These are phyloP conservation scores for Penicillium malachiteum DNA, from an alignment of 495 filamentous ascomycete species.

Conservation along the genomic window DNA sequence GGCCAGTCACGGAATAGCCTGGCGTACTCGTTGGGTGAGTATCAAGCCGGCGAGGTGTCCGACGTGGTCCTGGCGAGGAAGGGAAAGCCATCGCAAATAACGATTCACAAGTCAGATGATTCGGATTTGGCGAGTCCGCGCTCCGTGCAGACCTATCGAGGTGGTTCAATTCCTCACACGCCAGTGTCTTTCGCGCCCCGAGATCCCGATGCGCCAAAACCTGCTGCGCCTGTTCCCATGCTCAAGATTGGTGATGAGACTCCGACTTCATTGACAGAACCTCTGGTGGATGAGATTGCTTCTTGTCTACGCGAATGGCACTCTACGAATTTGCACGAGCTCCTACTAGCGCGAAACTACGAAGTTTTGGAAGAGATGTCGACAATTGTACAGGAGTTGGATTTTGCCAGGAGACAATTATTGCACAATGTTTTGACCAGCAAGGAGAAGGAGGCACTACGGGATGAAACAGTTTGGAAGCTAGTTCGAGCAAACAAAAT, in stretches of 20 bases:
- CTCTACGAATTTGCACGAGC: slow-evolving; percentile 90
- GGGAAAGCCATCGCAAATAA: slow-evolving; percentile 42
- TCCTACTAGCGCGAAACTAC: slow-evolving; percentile 83
- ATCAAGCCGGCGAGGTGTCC: slow-evolving; percentile 31
- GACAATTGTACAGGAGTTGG: slow-evolving; percentile 72
- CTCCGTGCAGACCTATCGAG: slow-evolving; percentile 29
- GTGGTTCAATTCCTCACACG: slow-evolving; percentile 35
- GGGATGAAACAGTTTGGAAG: slow-evolving; percentile 91
- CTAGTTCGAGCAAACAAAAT: slow-evolving; percentile 91
- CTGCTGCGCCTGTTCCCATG: slow-evolving; percentile 92
- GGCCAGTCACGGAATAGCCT: slow-evolving; percentile 27
- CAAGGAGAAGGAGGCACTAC: slow-evolving; percentile 70
- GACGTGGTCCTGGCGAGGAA: slow-evolving; percentile 43
- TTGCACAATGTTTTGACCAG: slow-evolving; percentile 88
- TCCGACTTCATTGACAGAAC: slow-evolving; percentile 81
- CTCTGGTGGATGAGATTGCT: slow-evolving; percentile 94
- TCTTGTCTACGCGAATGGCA: slow-evolving; percentile 98
- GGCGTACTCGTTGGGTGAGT: slow-evolving; percentile 30
- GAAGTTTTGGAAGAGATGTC: slow-evolving; percentile 76
- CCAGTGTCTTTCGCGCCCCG: slow-evolving; percentile 38
- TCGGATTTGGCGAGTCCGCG: slow-evolving; percentile 31
- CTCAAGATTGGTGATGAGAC: slow-evolving; percentile 97
- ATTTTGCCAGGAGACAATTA: slow-evolving; percentile 81
- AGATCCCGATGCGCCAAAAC: slow-evolving; percentile 64
- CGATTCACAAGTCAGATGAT: slow-evolving; percentile 41